These are phyloP conservation scores for Plasmodium inui DNA, from an alignment of 169 alveolate species.

Conservation along the genomic window DNA sequence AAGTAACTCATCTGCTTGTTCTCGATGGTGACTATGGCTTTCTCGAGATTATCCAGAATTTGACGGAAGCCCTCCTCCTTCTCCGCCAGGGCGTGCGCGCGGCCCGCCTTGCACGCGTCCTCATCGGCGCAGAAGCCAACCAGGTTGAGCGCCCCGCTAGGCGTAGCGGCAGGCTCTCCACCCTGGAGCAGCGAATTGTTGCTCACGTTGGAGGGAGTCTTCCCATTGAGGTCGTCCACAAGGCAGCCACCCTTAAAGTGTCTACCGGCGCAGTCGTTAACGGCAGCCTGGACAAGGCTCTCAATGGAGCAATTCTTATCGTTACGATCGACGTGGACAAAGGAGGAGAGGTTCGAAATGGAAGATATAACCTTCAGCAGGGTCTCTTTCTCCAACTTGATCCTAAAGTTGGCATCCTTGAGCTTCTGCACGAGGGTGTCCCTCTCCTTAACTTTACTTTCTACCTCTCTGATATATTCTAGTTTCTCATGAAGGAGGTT, in stretches of 20 bases:
- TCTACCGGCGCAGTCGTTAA: background rate
- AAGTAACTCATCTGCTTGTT: slow-evolving; percentile 21
- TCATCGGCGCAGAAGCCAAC: background rate
- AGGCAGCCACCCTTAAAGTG: background rate
- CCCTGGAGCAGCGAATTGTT: background rate
- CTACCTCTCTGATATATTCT: slow-evolving; percentile 1
- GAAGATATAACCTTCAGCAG: slow-evolving; percentile 24
- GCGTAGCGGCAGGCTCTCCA: background rate
- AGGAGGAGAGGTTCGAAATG: background rate
- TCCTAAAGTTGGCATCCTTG: background rate
- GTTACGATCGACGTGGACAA: background rate
- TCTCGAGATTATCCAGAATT: slow-evolving; percentile 1
- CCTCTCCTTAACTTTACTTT: slow-evolving; percentile 23
- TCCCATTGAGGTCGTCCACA: background rate
- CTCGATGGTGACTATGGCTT: slow-evolving; percentile 25
- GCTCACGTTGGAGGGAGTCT: slow-evolving; percentile 23
- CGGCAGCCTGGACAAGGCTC: background rate
- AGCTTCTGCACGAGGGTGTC: background rate
- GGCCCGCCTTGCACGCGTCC: background rate
- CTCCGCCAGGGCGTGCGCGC: background rate
- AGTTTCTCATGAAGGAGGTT: slow-evolving; percentile 15
- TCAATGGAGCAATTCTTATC: slow-evolving; percentile 1
- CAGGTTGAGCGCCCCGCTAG: background rate
- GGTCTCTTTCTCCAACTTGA: slow-evolving; percentile 36
- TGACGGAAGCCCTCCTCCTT: background rate